Evolutionary conservation across 176 grass and related monocot species (phyloP), one percentile per base, ranked within the genome.

Genomic region (Oryza punctata): DNA sequence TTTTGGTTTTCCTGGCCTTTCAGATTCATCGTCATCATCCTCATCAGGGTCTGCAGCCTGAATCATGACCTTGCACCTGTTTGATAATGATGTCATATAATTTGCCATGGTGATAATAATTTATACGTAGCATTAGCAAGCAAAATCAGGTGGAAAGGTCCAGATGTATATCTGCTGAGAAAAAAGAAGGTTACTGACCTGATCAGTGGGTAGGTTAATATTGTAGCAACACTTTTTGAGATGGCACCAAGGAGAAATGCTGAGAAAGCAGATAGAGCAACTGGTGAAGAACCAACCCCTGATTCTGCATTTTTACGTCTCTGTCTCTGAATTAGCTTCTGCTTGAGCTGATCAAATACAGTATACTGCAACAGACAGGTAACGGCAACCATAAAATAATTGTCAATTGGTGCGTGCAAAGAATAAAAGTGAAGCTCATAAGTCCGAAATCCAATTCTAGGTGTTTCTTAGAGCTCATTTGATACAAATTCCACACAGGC

Each of bases 61-160:
- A 86, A 99, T 99, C 97, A 99, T 96, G 66, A 94, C 90, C 83
- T 99, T 99, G 81, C 97, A 99, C 89, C 97, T 93, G 76, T 82
- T 87, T 63, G 29, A 40, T 41, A 12, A 23, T 76, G 12, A 70
- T 67, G 21, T 63, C 59, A 71, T 65, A 49, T 46, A 65, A 43
- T 59, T 72, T 75, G 19, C 33, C 61, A 61, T 28, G 32, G 64
- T 44, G 25, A 76, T 65, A 66, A 61, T 21, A 83, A 82, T 75
- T 4, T 45, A 26, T 63, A 10, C 10, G 41, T 1, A 52, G 26
- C 59, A 80, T 2, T 63, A 47, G 84, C 70, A 73, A 74, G 72
- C 13, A 85, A 64, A 77, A 87, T 16, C 15, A 49, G 67, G 57
- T 44, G 5, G 10, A 0, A 65, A 49, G 16, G 6, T 72, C 27